These are phyloP conservation scores for Zostera marina DNA, from an alignment of 116 monocot species.

Conservation along the genomic window DNA sequence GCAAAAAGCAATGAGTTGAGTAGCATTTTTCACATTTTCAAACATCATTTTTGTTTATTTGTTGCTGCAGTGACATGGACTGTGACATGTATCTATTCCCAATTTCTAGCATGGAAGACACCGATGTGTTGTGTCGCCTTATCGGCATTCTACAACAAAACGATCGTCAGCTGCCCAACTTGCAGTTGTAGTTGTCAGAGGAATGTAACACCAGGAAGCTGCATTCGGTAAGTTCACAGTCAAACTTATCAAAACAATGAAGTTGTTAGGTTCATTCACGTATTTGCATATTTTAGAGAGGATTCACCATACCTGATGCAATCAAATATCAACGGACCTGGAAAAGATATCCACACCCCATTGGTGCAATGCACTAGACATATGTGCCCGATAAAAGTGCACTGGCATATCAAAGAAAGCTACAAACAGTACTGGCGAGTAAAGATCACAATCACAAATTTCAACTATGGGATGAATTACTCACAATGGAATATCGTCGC, in stretches of 20 bases:
- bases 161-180: constrained; percentile 10
- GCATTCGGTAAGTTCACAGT: constrained; percentile 2
- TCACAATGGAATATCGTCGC: constrained; percentile 30
- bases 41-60: background rate
- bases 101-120: constrained; percentile 11
- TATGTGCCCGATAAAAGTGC: constrained; percentile 33
- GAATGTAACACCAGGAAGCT: constrained; percentile 7
- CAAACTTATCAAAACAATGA: no score
- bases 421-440: constrained; percentile 38
- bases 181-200: constrained; percentile 15
- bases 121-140: constrained; percentile 21
- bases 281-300: background rate
- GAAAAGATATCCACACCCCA: constrained; percentile 14
- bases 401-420: constrained; percentile 38
- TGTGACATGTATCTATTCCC: constrained; percentile 14
- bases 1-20: background rate
- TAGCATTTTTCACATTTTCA: background rate
- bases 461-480: constrained; percentile 22
- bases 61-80: constrained; percentile 23
- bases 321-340: constrained; percentile 11
- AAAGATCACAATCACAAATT: constrained; percentile 36
- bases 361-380: constrained; percentile 20
- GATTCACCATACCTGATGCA: constrained; percentile 12
- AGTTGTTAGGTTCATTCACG: background rate
- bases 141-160: constrained; percentile 20